These are phyloP conservation scores for Pharnaceum exiguum DNA, from an alignment of 148 eudicot genomes.

Conservation along the genomic window DNA sequence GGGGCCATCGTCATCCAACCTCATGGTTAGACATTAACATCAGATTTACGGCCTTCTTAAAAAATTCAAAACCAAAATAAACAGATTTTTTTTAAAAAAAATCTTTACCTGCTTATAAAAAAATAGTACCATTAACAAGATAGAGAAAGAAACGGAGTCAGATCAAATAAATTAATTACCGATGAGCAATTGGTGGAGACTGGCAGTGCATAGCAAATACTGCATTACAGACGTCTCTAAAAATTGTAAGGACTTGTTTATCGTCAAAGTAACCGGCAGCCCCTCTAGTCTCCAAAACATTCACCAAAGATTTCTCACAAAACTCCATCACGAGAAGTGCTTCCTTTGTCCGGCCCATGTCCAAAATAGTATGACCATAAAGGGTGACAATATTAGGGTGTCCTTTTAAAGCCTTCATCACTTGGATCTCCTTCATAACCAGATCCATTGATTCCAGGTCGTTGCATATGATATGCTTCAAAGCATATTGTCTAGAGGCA, in stretches of 20 bases:
- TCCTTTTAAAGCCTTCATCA: conserved; percentile 83
- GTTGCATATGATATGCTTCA: conserved; percentile 95
- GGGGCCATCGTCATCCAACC: no score
- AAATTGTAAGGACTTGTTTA: conserved; percentile 65
- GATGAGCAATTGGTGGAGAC: conserved; percentile 92
- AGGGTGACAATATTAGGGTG: conserved; percentile 91
- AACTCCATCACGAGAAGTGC: conserved; percentile 88
- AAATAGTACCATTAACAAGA: not conserved
- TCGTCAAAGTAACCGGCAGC: conserved; percentile 86
- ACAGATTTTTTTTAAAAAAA: no score
- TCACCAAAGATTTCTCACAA: conserved; percentile 90
- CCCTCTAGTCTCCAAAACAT: conserved; percentile 84
- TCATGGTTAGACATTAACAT: no score
- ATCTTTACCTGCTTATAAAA: not conserved
- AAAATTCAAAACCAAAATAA: no score
- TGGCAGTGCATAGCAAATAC: conserved; percentile 98
- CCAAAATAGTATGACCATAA: conserved; percentile 59
- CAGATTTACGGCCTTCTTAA: no score
- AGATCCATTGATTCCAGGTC: conserved; percentile 85
- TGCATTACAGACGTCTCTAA: conserved; percentile 93
- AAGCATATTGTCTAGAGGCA: conserved; percentile 83
- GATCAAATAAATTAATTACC: conserved; percentile 48
- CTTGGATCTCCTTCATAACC: conserved; percentile 81
- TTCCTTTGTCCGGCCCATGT: conserved; percentile 94
- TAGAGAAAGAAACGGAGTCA: not conserved